A percentile compares a stretch with the other conserved stretches of the same genome.
Conservation (phyloP, 2,329 filamentous ascomycete species). For the Amesomyces nigricolor region DNA sequence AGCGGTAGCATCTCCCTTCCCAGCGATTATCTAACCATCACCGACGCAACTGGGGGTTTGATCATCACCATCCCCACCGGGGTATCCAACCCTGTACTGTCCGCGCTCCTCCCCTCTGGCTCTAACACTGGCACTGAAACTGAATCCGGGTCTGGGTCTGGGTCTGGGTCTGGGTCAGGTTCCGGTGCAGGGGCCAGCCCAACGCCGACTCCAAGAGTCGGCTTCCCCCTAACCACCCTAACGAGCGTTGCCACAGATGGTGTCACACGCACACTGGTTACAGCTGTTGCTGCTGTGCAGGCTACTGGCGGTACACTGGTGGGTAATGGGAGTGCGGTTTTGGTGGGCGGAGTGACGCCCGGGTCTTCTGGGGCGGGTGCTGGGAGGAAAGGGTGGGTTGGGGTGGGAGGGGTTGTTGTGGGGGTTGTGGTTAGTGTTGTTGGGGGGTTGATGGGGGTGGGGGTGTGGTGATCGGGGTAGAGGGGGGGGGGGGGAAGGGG, state of each 20-base stretch:
- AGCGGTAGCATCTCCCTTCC: not conserved
- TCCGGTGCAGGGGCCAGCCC: not conserved
- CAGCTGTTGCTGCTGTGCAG: conserved; percentile 8
- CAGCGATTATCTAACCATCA: not conserved
- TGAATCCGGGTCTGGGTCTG: not conserved
- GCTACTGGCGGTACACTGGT: not conserved
- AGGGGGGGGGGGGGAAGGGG: not conserved
- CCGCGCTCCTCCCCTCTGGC: not conserved
- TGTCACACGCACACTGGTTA: conserved; percentile 9
- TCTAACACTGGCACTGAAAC: not conserved
- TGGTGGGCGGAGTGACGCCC: not conserved
- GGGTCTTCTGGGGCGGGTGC: not conserved
- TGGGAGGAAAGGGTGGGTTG: not conserved
- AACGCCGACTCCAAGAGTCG: not conserved
- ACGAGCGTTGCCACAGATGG: conserved; percentile 10
- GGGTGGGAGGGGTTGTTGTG: not conserved
- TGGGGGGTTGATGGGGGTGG: not conserved
- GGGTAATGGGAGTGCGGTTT: not conserved
- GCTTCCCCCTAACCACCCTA: conserved; percentile 7
- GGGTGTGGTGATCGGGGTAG: not conserved
- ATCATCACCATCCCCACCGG: not conserved
- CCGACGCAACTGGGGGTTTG: not conserved
- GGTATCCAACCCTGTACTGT: not conserved
- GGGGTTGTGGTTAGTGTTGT: not conserved
- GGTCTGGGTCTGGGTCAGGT: not conserved